Percentiles rank a stretch among this genome's conserved stretches.
These are phyloP conservation scores for Pyracantha coccinea DNA, from an alignment of 331 rosid genomes.

Conservation along the genomic window DNA sequence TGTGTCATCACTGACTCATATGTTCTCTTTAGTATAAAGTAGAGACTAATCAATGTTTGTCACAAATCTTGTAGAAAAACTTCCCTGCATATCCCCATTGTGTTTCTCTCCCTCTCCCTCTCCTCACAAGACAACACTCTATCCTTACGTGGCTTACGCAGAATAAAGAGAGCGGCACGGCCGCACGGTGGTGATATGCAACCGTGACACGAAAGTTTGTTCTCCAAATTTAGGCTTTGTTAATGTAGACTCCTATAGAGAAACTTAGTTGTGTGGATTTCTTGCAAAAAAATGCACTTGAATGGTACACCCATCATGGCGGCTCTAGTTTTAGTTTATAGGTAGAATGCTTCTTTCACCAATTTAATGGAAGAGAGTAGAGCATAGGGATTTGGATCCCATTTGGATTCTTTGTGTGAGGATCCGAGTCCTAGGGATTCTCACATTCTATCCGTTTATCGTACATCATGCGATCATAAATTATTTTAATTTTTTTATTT, in stretches of 20 bases:
- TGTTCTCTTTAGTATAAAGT: neutral
- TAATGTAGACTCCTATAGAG: neutral
- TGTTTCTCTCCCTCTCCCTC: too few species aligned
- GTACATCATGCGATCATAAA: too few species aligned
- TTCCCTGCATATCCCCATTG: too few species aligned
- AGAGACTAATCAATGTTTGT: neutral
- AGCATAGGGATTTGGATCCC: neutral
- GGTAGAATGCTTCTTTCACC: neutral
- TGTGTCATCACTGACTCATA: neutral
- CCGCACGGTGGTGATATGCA: too few species aligned
- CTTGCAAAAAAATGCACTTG: slow-evolving; percentile 9
- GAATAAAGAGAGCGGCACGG: too few species aligned
- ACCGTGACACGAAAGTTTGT: too few species aligned
- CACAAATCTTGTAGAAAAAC: neutral
- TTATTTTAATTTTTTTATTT: too few species aligned
- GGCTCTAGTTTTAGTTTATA: neutral
- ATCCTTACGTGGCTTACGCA: too few species aligned
- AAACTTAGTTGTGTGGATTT: neutral
- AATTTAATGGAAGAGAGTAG: neutral
- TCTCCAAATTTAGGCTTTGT: neutral
- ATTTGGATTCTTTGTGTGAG: too few species aligned
- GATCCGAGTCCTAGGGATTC: too few species aligned
- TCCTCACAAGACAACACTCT: too few species aligned
- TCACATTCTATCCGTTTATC: too few species aligned
- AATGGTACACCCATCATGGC: slow-evolving; percentile 22